Evolutionary conservation across 768 basidiomycete species (phyloP), one percentile per base, ranked within the genome.

Genomic region (Strobilomyces confusus): DNA sequence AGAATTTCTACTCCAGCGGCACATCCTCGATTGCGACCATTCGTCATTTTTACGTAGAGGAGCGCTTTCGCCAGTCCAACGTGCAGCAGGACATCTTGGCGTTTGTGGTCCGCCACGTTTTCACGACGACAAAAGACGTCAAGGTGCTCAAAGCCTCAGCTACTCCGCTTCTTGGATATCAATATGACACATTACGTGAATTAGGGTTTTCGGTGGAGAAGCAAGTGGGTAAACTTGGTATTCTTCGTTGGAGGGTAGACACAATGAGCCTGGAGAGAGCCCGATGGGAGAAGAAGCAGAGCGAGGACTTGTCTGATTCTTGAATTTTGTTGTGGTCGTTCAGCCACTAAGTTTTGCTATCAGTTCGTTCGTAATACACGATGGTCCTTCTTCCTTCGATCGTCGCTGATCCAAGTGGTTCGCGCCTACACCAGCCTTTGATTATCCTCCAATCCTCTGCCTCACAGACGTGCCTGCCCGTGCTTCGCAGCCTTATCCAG

Each of bases 11-110:
- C 23, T 47, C 66, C 48, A 69, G 61, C 22, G 71, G 75, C 34
- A 71, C 75, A 30, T 73, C 81, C n/a, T 63, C 68, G 38, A 73
- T 75, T n/a, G 89, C 84, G 12, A 70, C 75, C 17, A 82, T 92
- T 59, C 83, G 87, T 29, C 89, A 92, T 65, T 84, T 90, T 68
- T 84, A 80, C 59, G 79, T 87, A 23, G 84, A 88, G 37, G 84
- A 84, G 58, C 73, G 71, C 15, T 91, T 81, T 60, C 80, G 86
- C 46, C 58, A 59, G 9, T 69, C 79, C 22, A 73, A 73, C 13
- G 74, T 87, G 40, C 86, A 90, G 63, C 70, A 80, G 17, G 89
- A 91, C 63, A 65, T 92, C 26, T 71, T 92, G 9, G 63, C 73
- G n/a, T 75, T 81, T 62, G 86, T 84, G 0, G 63, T 83, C 23